A percentile compares a stretch with the other conserved stretches of the same genome.
These are phyloP conservation scores for Albophoma yamanashiensis DNA, from an alignment of 2,329 filamentous ascomycete genomes.

Conservation along the genomic window DNA sequence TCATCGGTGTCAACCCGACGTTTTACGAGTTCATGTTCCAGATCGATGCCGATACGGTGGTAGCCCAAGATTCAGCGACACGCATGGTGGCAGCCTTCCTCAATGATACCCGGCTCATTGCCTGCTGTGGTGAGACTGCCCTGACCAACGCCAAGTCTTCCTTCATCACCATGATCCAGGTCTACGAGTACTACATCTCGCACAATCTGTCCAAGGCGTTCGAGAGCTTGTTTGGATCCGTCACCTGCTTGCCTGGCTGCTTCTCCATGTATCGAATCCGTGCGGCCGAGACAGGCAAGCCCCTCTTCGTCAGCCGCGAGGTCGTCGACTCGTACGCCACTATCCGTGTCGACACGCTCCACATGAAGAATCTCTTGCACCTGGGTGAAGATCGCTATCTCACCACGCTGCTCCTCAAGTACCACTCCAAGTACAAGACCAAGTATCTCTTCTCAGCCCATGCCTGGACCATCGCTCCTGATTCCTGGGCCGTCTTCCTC, in stretches of 20 bases:
- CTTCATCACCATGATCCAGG: constrained; percentile 97
- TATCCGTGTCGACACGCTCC: constrained; percentile 92
- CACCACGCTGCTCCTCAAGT: constrained; percentile 87
- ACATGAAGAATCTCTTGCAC: constrained; percentile 97
- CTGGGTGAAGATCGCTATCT: constrained; percentile 96
- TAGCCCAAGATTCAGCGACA: constrained; percentile 79
- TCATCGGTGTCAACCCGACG: constrained; percentile 95
- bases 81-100: constrained; percentile 88
- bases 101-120: constrained; percentile 86
- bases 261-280: constrained; percentile 99
- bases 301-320: constrained; percentile 89
- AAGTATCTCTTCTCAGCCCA: constrained; percentile 91
- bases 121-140: constrained; percentile 87
- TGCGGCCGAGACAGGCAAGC: constrained; percentile 87
- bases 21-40: constrained; percentile 97
- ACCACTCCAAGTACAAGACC: constrained; percentile 91
- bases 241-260: constrained; percentile 96
- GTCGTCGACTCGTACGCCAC: constrained; percentile 80
- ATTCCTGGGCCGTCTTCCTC: constrained; percentile 88
- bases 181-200: constrained; percentile 99
- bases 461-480: constrained; percentile 94
- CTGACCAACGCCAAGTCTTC: constrained; percentile 89
- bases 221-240: constrained; percentile 91
- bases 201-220: constrained; percentile 96
- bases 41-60: constrained; percentile 95